Evolutionary conservation across 2,329 filamentous ascomycete genomes (phyloP).

Genomic region (Cercospora janseana): DNA sequence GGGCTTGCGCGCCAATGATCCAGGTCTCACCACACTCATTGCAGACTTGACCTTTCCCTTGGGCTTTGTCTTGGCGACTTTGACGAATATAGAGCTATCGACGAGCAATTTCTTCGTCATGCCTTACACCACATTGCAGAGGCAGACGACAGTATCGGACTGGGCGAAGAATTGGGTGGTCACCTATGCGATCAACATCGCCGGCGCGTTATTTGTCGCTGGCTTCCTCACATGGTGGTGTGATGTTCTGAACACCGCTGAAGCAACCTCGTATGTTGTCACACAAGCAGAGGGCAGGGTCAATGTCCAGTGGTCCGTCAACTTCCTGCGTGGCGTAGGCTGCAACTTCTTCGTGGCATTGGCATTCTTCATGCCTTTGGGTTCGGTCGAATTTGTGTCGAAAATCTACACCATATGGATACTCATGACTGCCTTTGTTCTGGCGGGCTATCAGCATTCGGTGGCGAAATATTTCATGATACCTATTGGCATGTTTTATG

Average conservation of each 20-base stretch:
- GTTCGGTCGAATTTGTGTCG: slow-evolving; percentile 25
- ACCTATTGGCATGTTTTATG: slow-evolving; percentile 34
- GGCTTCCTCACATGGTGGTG: slow-evolving; percentile 5
- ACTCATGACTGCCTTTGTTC: slow-evolving; percentile 32
- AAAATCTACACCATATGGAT: slow-evolving; percentile 33
- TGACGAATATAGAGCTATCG: slow-evolving; percentile 4
- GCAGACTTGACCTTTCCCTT: neutral
- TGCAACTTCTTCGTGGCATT: slow-evolving; percentile 32
- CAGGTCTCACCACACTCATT: slow-evolving; percentile 2
- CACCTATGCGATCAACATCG: slow-evolving; percentile 5
- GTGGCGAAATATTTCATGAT: slow-evolving; percentile 46
- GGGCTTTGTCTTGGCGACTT: slow-evolving; percentile 1
- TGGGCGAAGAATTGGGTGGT: neutral
- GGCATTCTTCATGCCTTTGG: slow-evolving; percentile 27
- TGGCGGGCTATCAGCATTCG: slow-evolving; percentile 41
- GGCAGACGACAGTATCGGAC: neutral
- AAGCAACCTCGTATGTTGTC: neutral
- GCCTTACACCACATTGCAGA: slow-evolving; percentile 1
- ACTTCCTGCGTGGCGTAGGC: slow-evolving; percentile 31
- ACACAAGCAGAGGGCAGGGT: slow-evolving; percentile 2
- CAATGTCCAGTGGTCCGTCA: slow-evolving; percentile 8
- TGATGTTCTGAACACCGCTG: slow-evolving; percentile 1
- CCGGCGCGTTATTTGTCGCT: slow-evolving; percentile 3
- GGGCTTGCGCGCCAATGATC: neutral
- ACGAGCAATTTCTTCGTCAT: slow-evolving; percentile 2